A percentile compares a stretch with the other conserved stretches of the same genome.
Evolutionary conservation across 805 yeast species (phyloP).

Genomic region (Tetrapisispora phaffii): DNA sequence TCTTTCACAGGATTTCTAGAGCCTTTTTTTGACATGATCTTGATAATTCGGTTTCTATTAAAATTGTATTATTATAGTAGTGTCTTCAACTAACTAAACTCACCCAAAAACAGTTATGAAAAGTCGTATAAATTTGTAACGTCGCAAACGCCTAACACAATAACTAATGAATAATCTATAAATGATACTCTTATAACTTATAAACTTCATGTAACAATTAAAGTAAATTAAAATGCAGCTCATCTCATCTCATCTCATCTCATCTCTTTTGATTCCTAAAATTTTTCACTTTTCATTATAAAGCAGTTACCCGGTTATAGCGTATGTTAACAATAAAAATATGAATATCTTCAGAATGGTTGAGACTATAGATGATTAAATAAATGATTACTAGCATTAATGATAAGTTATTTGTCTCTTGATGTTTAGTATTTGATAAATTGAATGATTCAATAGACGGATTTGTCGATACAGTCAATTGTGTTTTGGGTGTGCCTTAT

Average conservation of each 20-base stretch:
- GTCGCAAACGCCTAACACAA: too few relatives aligned
- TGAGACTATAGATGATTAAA: background rate
- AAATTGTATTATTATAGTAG: too few relatives aligned
- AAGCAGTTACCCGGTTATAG: background rate
- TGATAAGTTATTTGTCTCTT: background rate
- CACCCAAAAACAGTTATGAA: too few relatives aligned
- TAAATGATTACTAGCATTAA: background rate
- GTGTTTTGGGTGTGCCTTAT: too few relatives aligned
- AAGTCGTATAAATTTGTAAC: too few relatives aligned
- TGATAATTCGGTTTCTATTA: too few relatives aligned
- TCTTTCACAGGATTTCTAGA: background rate
- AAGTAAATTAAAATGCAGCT: background rate
- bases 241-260: slow-evolving; percentile 5
- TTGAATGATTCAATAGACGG: too few relatives aligned
- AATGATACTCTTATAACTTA: too few relatives aligned
- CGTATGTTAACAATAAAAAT: background rate
- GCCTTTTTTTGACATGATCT: background rate
- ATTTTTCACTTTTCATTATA: background rate
- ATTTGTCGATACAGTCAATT: too few relatives aligned
- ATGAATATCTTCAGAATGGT: background rate
- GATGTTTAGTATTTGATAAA: too few relatives aligned
- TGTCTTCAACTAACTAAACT: too few relatives aligned
- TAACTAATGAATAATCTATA: too few relatives aligned
- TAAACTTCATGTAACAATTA: background rate
- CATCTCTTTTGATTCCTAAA: background rate